A percentile compares a stretch with the other conserved stretches of the same genome.
Evolutionary conservation across 1,139 yeast species (phyloP).

Genomic region (Hansenula sp.): DNA sequence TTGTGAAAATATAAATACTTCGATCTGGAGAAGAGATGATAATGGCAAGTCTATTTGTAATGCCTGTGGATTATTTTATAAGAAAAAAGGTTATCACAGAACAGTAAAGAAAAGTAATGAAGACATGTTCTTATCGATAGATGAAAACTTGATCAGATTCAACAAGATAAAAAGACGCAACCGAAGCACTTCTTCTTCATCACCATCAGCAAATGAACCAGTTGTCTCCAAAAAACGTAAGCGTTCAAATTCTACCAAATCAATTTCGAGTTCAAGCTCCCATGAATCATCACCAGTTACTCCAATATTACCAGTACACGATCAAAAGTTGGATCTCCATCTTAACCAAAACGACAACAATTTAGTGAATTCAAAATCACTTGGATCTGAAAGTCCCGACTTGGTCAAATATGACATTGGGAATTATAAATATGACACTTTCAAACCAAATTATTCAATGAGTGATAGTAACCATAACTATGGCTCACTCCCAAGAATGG

Average conservation of each 20-base stretch:
- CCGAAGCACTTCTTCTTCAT: constrained; percentile 3
- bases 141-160: constrained; percentile 15
- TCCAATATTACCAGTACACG: neutral
- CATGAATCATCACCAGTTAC: neutral
- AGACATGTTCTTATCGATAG: constrained; percentile 13
- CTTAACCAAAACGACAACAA: too few species aligned
- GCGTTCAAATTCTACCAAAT: too few species aligned
- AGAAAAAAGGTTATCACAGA: constrained; percentile 7
- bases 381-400: too few species aligned
- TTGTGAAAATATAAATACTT: constrained; percentile 11
- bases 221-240: neutral
- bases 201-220: neutral
- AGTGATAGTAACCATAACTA: too few species aligned
- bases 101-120: constrained; percentile 3
- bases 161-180: constrained; percentile 18
- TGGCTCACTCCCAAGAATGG: too few species aligned
- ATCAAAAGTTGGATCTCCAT: too few species aligned
- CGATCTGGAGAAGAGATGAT: constrained; percentile 14
- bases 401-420: too few species aligned
- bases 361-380: too few species aligned
- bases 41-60: constrained; percentile 11
- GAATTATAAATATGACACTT: neutral
- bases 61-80: constrained; percentile 12
- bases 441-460: too few species aligned
- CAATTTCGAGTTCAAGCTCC: too few species aligned